Evolutionary conservation across 768 basidiomycete genomes (phyloP), one percentile per base, ranked within the genome.

Genomic region (Leucosporidium creatinivorum): DNA sequence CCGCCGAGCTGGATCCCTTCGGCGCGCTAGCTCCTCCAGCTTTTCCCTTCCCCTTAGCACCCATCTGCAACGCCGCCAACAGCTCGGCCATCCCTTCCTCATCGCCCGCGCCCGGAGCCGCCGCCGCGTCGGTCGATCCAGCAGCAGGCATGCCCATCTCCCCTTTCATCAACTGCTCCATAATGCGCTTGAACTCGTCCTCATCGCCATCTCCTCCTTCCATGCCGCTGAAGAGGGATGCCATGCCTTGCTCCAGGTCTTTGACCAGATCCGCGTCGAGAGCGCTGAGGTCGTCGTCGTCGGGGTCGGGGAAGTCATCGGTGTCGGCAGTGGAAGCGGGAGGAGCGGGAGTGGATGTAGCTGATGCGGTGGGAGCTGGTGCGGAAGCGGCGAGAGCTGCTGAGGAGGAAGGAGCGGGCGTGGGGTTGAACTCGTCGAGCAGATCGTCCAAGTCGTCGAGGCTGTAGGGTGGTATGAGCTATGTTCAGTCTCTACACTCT

Each of bases 381-480:
- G 51, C 28, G 33, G 62, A 3, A 1, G 51, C 4, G n/a, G 58
- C n/a, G 12, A 39, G 6, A 28, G 36, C 0, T 19, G 50, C 1
- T 31, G 63, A 21, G 26, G 33, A 21, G 28, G 58, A 19, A 6
- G 58, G 19, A 2, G 48, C 33, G 6, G 33, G 48, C 13, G 69
- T 55, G 5, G 65, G 47, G 48, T 68, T 61, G 66, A 75, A 69
- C 50, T 73, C 67, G 36, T 73, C 71, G 50, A 74, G 63, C 23
- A 73, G 67, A 21, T 70, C 69, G 62, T 73, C 70, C 55, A 72
- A 63, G 55, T 70, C 74, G 48, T 69, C 67, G 52, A 72, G 62
- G 56, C 70, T 72, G 62, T 13, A 25, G 28, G 18, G 28, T 7
- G 19, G 28, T 33, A 33, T 33, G 33, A 33, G 33, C 33, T 33